phyloP scores from a whole-genome alignment of 768 basidiomycete species.

The Omphalotus guepiniiformis region DNA sequence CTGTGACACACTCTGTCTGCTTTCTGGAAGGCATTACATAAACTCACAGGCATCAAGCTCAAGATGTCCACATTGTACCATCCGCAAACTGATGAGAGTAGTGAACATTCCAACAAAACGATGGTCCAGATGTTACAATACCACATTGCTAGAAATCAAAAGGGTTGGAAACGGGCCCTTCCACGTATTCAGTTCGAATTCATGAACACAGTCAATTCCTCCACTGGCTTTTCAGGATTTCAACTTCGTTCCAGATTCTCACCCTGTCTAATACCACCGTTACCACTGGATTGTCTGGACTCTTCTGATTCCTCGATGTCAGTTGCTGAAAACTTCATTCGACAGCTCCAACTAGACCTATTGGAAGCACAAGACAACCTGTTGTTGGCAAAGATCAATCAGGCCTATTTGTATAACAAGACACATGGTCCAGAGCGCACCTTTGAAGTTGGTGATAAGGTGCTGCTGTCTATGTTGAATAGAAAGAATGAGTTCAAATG shows the following conservation, averaged over 20 bases:
- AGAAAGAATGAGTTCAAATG: slow-evolving; percentile 16
- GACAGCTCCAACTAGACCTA: neutral
- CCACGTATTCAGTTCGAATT: slow-evolving; percentile 24
- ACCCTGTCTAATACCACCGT: slow-evolving; percentile 21
- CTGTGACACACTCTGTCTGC: slow-evolving; percentile 22
- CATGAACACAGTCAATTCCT: slow-evolving; percentile 26
- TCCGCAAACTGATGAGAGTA: slow-evolving; percentile 25
- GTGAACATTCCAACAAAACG: slow-evolving; percentile 21
- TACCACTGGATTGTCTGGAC: slow-evolving; percentile 15
- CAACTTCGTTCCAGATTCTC: slow-evolving; percentile 22
- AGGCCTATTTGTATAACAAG: slow-evolving; percentile 15
- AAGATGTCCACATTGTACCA: slow-evolving; percentile 25
- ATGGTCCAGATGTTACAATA: slow-evolving; percentile 15
- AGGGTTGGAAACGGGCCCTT: slow-evolving; percentile 21
- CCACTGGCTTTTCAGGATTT: slow-evolving; percentile 29
- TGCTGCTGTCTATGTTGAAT: slow-evolving; percentile 21
- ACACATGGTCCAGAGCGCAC: slow-evolving; percentile 9
- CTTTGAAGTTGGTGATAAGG: slow-evolving; percentile 20
- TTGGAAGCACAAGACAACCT: slow-evolving; percentile 9
- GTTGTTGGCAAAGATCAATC: slow-evolving; percentile 14
- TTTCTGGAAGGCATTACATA: slow-evolving; percentile 22
- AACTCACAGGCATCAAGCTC: slow-evolving; percentile 15
- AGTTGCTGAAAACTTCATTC: neutral
- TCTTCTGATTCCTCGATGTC: neutral
- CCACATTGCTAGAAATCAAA: slow-evolving; percentile 15